A percentile compares a stretch with the other conserved stretches of the same genome.
Evolutionary conservation across 2,329 filamentous ascomycete genomes (phyloP).

Genomic region (Pyrenochaeta sp.): DNA sequence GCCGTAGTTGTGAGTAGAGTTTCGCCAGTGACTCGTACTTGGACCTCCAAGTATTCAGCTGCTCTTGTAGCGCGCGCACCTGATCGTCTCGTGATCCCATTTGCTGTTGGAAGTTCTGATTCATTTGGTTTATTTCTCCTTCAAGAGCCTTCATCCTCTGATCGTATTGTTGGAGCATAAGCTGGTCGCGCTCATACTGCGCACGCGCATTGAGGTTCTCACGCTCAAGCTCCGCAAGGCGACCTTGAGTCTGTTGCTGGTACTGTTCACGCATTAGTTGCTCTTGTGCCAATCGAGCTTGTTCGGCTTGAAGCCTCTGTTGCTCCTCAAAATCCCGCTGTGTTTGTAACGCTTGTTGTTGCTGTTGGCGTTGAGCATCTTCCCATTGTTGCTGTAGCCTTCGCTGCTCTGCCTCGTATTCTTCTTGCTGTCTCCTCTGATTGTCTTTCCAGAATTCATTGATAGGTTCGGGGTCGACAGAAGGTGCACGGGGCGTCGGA

Average conservation of each 20-base stretch:
- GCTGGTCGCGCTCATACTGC: constrained; percentile 95
- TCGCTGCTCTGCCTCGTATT: constrained; percentile 93
- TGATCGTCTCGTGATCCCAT: constrained; percentile 92
- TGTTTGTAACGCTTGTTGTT: constrained; percentile 82
- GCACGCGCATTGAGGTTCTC: constrained; percentile 94
- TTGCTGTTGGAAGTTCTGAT: constrained; percentile 84
- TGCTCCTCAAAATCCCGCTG: constrained; percentile 98
- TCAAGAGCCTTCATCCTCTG: constrained; percentile 91
- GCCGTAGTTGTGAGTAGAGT: constrained; percentile 92
- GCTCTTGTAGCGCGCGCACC: constrained; percentile 89
- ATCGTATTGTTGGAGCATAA: constrained; percentile 97
- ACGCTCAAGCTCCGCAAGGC: constrained; percentile 92
- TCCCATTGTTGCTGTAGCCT: constrained; percentile 88
- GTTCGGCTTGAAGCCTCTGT: constrained; percentile 84
- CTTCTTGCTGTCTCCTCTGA: constrained; percentile 86
- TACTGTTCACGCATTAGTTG: constrained; percentile 88
- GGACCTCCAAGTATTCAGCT: constrained; percentile 95
- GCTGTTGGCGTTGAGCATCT: constrained; percentile 79
- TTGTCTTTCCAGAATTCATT: constrained; percentile 98
- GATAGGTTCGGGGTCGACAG: constrained; percentile 90
- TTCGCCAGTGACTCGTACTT: constrained; percentile 98
- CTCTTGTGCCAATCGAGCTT: constrained; percentile 90
- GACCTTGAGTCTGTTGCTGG: constrained; percentile 91
- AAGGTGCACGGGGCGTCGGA: constrained; percentile 71
- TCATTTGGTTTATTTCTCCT: constrained; percentile 82